Conservation (phyloP, 768 basidiomycete species). For the Xerocomellus amylosporus region DNA sequence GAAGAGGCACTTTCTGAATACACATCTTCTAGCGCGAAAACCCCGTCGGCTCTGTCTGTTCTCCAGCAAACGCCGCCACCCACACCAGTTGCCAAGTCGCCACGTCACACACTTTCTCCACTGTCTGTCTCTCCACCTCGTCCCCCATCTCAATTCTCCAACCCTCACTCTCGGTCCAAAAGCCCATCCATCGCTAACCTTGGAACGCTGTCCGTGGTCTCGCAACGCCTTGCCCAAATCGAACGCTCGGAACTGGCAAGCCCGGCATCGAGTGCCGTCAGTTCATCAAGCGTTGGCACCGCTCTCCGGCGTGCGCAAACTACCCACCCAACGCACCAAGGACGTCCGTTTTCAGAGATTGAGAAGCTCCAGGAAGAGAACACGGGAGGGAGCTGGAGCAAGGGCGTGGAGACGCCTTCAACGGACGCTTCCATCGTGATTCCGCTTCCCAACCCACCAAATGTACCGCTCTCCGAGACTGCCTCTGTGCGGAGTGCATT, state of each 20-base stretch:
- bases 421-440: slow-evolving; percentile 26
- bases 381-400: neutral
- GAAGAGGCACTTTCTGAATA: slow-evolving; percentile 28
- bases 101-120: slow-evolving; percentile 15
- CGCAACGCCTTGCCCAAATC: slow-evolving; percentile 62
- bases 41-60: neutral
- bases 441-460: slow-evolving; percentile 21
- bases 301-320: slow-evolving; percentile 27
- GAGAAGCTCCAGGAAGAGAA: slow-evolving; percentile 22
- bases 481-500: slow-evolving; percentile 27
- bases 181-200: slow-evolving; percentile 66
- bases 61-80: slow-evolving; percentile 16
- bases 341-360: slow-evolving; percentile 22
- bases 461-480: slow-evolving; percentile 3
- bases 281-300: slow-evolving; percentile 23
- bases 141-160: slow-evolving; percentile 25
- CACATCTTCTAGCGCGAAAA: slow-evolving; percentile 25
- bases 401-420: slow-evolving; percentile 11
- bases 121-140: slow-evolving; percentile 24
- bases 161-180: slow-evolving; percentile 30
- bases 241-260: slow-evolving; percentile 32
- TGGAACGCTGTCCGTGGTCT: slow-evolving; percentile 60
- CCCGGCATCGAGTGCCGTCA: slow-evolving; percentile 17
- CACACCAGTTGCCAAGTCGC: slow-evolving; percentile 29
- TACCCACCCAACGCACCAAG: slow-evolving; percentile 7